These are phyloP conservation scores for Cruciata laevipes DNA, from an alignment of 257 asterid genomes.

Conservation along the genomic window DNA sequence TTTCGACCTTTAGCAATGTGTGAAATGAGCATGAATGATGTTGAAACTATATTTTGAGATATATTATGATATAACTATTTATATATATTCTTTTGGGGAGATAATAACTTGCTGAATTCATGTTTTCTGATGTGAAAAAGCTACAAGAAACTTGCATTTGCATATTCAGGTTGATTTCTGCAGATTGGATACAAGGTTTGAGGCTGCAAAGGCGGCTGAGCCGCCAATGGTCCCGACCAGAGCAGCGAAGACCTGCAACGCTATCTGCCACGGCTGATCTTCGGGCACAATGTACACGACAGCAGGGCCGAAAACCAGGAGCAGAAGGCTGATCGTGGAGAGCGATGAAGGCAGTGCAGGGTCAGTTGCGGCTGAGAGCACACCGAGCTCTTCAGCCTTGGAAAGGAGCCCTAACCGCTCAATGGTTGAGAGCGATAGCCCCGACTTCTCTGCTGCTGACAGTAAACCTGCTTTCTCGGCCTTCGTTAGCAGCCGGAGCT, in stretches of 20 bases:
- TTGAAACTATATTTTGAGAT: not conserved
- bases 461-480: constrained; percentile 86
- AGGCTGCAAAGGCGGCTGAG: constrained; percentile 87
- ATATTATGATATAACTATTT: not conserved
- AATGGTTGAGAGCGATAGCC: constrained; percentile 63
- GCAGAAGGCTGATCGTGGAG: constrained; percentile 42
- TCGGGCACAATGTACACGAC: constrained; percentile 71
- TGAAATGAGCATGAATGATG: not conserved
- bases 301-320: constrained; percentile 57
- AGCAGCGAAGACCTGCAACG: constrained; percentile 58
- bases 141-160: not conserved
- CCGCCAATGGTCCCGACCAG: constrained; percentile 53
- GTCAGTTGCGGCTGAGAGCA: constrained; percentile 81
- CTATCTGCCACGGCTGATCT: constrained; percentile 78
- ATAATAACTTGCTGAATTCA: not conserved
- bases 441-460: constrained; percentile 84
- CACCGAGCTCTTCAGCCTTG: constrained; percentile 73
- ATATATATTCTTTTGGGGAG: constrained; percentile 4
- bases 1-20: not conserved
- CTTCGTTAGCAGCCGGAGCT: constrained; percentile 75
- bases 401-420: constrained; percentile 83
- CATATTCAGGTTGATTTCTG: constrained; percentile 40
- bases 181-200: constrained; percentile 74
- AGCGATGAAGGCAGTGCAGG: constrained; percentile 62
- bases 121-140: not conserved